These are phyloP conservation scores for Oldenlandia corymbosa DNA, from an alignment of 257 asterid species.

Conservation along the genomic window DNA sequence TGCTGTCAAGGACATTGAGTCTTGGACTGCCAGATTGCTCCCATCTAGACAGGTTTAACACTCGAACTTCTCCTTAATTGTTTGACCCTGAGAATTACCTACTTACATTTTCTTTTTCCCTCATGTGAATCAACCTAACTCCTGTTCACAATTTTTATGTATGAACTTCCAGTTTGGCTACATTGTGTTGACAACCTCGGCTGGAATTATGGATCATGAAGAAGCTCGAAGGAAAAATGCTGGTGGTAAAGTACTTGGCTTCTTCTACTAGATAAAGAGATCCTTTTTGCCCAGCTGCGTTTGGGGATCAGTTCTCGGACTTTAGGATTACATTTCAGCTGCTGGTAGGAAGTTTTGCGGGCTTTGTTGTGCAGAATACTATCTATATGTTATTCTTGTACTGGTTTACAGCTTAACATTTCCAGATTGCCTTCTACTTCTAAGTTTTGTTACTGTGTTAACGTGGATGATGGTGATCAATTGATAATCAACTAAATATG, in stretches of 20 bases:
- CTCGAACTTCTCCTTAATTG: too few species aligned
- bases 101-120: neutral
- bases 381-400: neutral
- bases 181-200: slow-evolving; percentile 31
- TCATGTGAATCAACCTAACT: neutral
- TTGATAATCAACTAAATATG: neutral
- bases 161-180: slow-evolving; percentile 23
- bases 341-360: slow-evolving; percentile 1
- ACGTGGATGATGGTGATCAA: too few species aligned
- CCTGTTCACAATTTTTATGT: neutral
- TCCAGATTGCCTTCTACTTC: neutral
- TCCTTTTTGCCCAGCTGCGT: neutral
- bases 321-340: neutral
- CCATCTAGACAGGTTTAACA: slow-evolving; percentile 41
- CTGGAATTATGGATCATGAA: slow-evolving; percentile 31
- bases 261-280: slow-evolving; percentile 19
- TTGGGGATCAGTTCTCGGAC: neutral
- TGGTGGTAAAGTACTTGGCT: slow-evolving; percentile 29
- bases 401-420: slow-evolving; percentile 1
- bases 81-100: too few species aligned
- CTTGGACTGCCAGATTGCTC: slow-evolving; percentile 38
- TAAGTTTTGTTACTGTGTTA: neutral
- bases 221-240: slow-evolving; percentile 26
- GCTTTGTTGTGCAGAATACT: neutral
- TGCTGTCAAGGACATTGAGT: slow-evolving; percentile 35